phyloP scores from a whole-genome alignment of 2,329 filamentous ascomycete genomes.

The Metarhizium sp. region DNA sequence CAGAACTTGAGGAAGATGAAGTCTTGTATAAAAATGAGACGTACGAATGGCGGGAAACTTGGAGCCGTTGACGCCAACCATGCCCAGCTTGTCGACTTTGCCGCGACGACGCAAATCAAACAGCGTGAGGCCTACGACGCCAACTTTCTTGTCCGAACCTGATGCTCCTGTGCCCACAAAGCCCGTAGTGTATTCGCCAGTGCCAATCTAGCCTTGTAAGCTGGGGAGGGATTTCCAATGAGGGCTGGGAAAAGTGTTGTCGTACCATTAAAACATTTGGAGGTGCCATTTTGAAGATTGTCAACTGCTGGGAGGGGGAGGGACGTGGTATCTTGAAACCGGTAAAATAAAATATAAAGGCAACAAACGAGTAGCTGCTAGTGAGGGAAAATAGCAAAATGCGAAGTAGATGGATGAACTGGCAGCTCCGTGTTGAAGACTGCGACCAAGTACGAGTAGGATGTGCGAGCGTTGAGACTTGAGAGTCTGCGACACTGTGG shows the following conservation, averaged over 20 bases:
- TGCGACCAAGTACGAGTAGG: no score
- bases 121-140: constrained; percentile 81
- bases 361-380: background rate
- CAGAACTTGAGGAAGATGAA: no score
- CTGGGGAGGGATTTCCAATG: background rate
- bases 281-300: constrained; percentile 38
- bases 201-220: constrained; percentile 54
- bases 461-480: no score
- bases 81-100: constrained; percentile 76
- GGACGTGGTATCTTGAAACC: background rate
- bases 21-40: constrained; percentile 18
- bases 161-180: constrained; percentile 80
- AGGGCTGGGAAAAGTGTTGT: background rate
- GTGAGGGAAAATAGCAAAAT: no score
- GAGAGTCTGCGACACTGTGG: no score
- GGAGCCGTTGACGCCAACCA: constrained; percentile 81
- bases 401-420: no score
- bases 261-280: constrained; percentile 61
- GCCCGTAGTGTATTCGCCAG: constrained; percentile 93
- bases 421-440: no score
- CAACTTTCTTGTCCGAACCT: constrained; percentile 90
- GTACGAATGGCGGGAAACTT: constrained; percentile 88
- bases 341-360: background rate
- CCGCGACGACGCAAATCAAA: constrained; percentile 83
- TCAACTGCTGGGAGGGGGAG: no score